phyloP scores from a whole-genome alignment of 2,329 filamentous ascomycete genomes.

The Xylariaceae sp. region DNA sequence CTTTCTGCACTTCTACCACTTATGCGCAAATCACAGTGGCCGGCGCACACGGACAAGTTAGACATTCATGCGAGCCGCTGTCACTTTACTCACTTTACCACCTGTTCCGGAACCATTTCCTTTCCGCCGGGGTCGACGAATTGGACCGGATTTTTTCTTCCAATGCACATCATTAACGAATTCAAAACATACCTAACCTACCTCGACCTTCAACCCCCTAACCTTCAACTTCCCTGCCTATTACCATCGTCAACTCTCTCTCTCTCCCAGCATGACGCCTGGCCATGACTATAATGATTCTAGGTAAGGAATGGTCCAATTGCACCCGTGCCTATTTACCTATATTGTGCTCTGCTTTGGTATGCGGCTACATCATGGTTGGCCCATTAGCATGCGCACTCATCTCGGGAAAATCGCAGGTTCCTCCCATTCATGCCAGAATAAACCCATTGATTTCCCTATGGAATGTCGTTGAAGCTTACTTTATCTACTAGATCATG shows the following conservation, averaged over 20 bases:
- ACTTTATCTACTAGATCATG: slow-evolving; percentile 32
- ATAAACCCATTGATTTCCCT: slow-evolving; percentile 2
- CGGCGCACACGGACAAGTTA: slow-evolving; percentile 25
- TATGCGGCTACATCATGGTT: slow-evolving; percentile 18
- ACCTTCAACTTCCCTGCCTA: background rate
- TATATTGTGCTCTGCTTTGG: slow-evolving; percentile 13
- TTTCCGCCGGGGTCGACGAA: slow-evolving; percentile 5
- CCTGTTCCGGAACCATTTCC: slow-evolving; percentile 9
- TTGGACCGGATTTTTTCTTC: background rate
- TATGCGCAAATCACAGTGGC: background rate
- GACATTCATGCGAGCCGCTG: slow-evolving; percentile 14
- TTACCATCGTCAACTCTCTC: slow-evolving; percentile 1
- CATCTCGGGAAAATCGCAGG: slow-evolving; percentile 9
- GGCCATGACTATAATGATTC: slow-evolving; percentile 25
- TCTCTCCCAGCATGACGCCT: slow-evolving; percentile 25
- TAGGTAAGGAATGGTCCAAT: slow-evolving; percentile 21
- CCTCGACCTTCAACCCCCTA: background rate
- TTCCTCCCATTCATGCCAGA: slow-evolving; percentile 15
- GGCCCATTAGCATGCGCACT: slow-evolving; percentile 20
- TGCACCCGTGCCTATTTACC: background rate
- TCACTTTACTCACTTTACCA: slow-evolving; percentile 22
- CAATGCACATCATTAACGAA: slow-evolving; percentile 17
- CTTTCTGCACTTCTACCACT: background rate
- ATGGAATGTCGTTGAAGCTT: slow-evolving; percentile 30
- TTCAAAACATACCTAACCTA: background rate